phyloP scores from a whole-genome alignment of 2,329 filamentous ascomycete genomes.

The Plectosphaerella sp. region DNA sequence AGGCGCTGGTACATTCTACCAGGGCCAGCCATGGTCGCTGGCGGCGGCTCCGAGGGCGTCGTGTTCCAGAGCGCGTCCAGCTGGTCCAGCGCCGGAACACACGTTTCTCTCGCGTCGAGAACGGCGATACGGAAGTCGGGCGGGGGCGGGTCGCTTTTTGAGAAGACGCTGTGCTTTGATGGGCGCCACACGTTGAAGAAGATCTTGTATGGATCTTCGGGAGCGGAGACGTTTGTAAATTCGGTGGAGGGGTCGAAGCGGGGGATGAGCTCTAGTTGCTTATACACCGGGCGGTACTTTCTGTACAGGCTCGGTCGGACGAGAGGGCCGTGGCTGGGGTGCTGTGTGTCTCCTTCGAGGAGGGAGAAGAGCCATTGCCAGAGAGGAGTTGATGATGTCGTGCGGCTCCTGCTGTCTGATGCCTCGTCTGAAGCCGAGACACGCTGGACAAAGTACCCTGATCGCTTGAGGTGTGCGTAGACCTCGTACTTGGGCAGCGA shows the following conservation, averaged over 20 bases:
- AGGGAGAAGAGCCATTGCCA: slow-evolving; percentile 53
- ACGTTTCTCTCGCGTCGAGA: slow-evolving; percentile 67
- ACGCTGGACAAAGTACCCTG: slow-evolving; percentile 76
- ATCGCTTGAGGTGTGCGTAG: slow-evolving; percentile 76
- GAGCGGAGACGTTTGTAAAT: slow-evolving; percentile 14
- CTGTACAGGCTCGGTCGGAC: slow-evolving; percentile 61
- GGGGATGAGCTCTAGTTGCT: slow-evolving; percentile 68
- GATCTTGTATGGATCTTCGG: slow-evolving; percentile 60
- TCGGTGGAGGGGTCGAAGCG: slow-evolving; percentile 54
- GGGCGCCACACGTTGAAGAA: slow-evolving; percentile 83
- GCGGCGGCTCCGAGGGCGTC: slow-evolving; percentile 64
- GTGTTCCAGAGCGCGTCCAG: slow-evolving; percentile 67
- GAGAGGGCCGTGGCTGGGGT: slow-evolving; percentile 47
- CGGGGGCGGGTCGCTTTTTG: slow-evolving; percentile 70
- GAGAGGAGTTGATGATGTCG: slow-evolving; percentile 21
- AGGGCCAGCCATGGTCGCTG: slow-evolving; percentile 21
- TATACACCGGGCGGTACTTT: slow-evolving; percentile 68
- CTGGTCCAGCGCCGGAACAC: slow-evolving; percentile 69
- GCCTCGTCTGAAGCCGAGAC: slow-evolving; percentile 39
- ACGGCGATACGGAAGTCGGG: slow-evolving; percentile 87
- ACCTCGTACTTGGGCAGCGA: slow-evolving; percentile 81
- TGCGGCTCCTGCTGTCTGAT: slow-evolving; percentile 17
- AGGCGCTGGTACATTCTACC: slow-evolving; percentile 68
- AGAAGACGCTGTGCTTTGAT: slow-evolving; percentile 53
- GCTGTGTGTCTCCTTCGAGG: slow-evolving; percentile 24